A percentile compares a stretch with the other conserved stretches of the same genome.
phyloP scores from a whole-genome alignment of 805 yeast genomes.

The Nakazawaea holstii region DNA sequence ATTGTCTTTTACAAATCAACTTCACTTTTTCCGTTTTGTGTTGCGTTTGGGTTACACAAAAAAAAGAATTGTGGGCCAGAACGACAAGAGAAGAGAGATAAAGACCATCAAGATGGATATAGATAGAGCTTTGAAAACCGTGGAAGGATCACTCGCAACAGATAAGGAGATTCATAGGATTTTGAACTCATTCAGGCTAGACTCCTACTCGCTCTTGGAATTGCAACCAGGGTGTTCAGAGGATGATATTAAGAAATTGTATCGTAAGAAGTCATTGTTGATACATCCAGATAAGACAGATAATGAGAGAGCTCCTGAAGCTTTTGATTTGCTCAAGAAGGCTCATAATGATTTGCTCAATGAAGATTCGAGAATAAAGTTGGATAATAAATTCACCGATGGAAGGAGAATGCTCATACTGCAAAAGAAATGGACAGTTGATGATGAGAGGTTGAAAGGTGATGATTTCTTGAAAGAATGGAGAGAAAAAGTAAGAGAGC shows the following conservation, averaged over 20 bases:
- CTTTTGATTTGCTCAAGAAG: slow-evolving; percentile 54
- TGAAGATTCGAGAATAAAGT: slow-evolving; percentile 30
- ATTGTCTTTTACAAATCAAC: no score
- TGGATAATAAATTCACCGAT: slow-evolving; percentile 40
- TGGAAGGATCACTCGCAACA: slow-evolving; percentile 14
- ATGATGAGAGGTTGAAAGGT: slow-evolving; percentile 30
- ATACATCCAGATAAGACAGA: slow-evolving; percentile 66
- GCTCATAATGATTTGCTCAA: slow-evolving; percentile 41
- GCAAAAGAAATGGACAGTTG: slow-evolving; percentile 29
- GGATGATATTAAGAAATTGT: slow-evolving; percentile 38
- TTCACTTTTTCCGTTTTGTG: not conserved
- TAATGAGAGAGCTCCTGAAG: slow-evolving; percentile 54
- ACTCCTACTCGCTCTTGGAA: slow-evolving; percentile 51
- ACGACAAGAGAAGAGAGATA: not conserved
- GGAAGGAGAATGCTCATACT: slow-evolving; percentile 32
- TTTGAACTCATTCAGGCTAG: slow-evolving; percentile 39
- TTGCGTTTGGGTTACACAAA: no score
- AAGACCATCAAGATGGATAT: not conserved
- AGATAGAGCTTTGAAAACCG: slow-evolving; percentile 1
- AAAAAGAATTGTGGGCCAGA: no score
- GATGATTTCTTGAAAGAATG: slow-evolving; percentile 32
- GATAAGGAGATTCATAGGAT: slow-evolving; percentile 56
- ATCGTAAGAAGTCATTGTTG: slow-evolving; percentile 53
- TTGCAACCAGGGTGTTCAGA: slow-evolving; percentile 34
- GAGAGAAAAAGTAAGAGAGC: slow-evolving; percentile 35